phyloP scores from a whole-genome alignment of 1,139 yeast species.

The Diutina sp. region DNA sequence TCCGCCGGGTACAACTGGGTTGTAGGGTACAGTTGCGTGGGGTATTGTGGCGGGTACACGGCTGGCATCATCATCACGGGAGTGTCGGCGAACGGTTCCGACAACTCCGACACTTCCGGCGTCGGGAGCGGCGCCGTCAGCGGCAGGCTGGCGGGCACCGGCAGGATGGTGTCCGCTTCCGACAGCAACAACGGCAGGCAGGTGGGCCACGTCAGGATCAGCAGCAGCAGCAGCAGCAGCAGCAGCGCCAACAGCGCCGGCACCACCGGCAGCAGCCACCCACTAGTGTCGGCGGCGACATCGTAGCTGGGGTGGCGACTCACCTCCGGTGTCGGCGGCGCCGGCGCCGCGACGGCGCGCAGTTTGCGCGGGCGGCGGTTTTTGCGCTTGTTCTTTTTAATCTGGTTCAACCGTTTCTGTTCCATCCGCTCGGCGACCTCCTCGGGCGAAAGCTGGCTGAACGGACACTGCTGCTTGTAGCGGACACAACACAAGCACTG shows the following conservation, averaged over 20 bases:
- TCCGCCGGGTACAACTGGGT: background rate
- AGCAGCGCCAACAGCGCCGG: background rate
- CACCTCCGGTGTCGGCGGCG: background rate
- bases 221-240: background rate
- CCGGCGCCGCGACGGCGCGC: background rate
- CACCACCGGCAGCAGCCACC: background rate
- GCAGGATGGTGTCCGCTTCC: background rate
- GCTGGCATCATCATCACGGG: background rate
- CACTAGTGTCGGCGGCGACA: background rate
- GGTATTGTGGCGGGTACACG: background rate
- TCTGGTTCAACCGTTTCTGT: background rate
- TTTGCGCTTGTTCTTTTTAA: background rate
- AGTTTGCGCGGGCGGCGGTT: background rate
- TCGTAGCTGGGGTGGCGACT: background rate
- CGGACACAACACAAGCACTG: background rate
- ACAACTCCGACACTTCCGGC: background rate
- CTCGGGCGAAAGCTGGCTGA: background rate
- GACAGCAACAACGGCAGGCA: background rate
- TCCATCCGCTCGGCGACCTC: background rate
- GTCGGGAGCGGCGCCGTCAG: no score
- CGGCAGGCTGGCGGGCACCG: background rate
- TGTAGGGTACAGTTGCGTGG: background rate
- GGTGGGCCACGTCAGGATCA: background rate
- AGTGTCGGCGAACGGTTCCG: no score
- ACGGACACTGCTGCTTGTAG: background rate